Percentiles rank a stretch among this genome's conserved stretches.
Evolutionary conservation across 495 filamentous ascomycete species (phyloP).

Genomic region (Lichina pygmaea): DNA sequence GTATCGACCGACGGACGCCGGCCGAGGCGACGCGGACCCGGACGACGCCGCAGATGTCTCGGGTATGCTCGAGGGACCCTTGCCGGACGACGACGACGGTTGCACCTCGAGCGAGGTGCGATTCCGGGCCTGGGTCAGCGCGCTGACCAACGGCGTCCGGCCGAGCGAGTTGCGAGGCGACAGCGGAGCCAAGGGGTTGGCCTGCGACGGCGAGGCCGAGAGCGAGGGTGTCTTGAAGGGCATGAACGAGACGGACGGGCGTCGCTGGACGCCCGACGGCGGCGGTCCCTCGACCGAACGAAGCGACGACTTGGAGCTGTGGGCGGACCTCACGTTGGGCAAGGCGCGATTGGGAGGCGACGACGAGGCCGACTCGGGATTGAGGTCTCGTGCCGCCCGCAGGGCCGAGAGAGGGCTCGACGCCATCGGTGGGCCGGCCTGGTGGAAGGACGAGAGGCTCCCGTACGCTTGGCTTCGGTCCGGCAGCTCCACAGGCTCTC

Average conservation of each 20-base stretch:
- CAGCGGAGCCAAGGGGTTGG: conserved; percentile 20
- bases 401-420: conserved; percentile 75
- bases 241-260: conserved; percentile 78
- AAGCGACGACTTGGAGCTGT: conserved; percentile 32
- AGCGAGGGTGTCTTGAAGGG: conserved; percentile 89
- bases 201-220: conserved; percentile 56
- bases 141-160: conserved; percentile 21
- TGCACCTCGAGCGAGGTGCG: conserved; percentile 36
- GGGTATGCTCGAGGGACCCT: conserved; percentile 21
- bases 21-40: conserved; percentile 44
- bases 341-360: conserved; percentile 34
- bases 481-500: conserved; percentile 18
- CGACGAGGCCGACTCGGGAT: conserved; percentile 20
- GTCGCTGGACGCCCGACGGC: conserved; percentile 23
- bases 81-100: conserved; percentile 36
- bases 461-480: conserved; percentile 68
- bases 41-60: conserved; percentile 33
- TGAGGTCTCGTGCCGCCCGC: conserved; percentile 32
- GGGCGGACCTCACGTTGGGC: conserved; percentile 28
- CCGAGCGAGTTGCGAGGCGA: conserved; percentile 37
- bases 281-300: conserved; percentile 24
- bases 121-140: conserved; percentile 34
- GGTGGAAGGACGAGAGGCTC: conserved; percentile 79
- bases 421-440: conserved; percentile 40
- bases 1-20: conserved; percentile 39